These are phyloP conservation scores for Sordariomycetes sp. DNA, from an alignment of 2,329 filamentous ascomycete species.

Conservation along the genomic window DNA sequence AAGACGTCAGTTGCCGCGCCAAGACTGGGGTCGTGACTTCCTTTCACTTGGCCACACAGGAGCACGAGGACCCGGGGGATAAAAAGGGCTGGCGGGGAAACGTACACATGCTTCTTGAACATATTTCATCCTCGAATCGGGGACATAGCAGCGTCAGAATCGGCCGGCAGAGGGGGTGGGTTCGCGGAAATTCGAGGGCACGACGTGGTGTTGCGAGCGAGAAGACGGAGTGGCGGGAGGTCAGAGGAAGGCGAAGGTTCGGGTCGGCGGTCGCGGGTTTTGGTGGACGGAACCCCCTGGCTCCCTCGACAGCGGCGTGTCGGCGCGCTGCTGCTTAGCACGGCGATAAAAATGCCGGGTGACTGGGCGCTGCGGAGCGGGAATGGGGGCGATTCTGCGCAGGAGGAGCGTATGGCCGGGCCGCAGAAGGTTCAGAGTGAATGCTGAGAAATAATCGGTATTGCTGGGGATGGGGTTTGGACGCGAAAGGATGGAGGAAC, in stretches of 20 bases:
- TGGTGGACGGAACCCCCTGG: neutral
- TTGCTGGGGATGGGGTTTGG: neutral
- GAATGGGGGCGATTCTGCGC: neutral
- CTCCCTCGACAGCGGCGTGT: neutral
- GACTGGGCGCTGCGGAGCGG: neutral
- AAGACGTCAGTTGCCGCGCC: conserved; percentile 19
- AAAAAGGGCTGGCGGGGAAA: neutral
- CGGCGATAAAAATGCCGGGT: neutral
- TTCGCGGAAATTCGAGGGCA: neutral
- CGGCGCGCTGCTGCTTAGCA: neutral
- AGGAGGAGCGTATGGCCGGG: neutral
- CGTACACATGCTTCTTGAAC: conserved; percentile 6
- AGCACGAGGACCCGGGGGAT: neutral
- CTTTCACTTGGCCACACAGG: neutral
- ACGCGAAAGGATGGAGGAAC: neutral
- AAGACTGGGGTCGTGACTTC: conserved; percentile 3
- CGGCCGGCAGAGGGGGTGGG: neutral
- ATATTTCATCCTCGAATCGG: conserved; percentile 3
- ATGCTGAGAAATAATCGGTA: neutral
- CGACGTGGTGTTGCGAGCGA: neutral
- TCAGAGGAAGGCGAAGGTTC: neutral
- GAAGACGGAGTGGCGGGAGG: neutral
- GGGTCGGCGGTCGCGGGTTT: neutral
- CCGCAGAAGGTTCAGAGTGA: neutral
- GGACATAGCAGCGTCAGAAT: conserved; percentile 5